Evolutionary conservation across 768 basidiomycete species (phyloP).

Genomic region (Leccinum variicolor): DNA sequence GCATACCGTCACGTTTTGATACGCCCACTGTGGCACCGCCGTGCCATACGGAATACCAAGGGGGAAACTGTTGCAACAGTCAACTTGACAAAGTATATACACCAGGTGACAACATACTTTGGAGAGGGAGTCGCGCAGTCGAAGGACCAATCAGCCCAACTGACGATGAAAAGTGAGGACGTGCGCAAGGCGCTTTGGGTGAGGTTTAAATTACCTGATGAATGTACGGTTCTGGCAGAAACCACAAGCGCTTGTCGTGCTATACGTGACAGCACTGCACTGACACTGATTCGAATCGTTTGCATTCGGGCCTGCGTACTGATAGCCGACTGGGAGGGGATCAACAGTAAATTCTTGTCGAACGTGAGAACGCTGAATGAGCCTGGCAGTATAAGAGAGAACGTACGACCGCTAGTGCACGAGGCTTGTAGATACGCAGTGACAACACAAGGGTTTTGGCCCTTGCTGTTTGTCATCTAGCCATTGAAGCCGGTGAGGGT

Average conservation of each 20-base stretch:
- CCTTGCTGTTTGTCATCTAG: conserved; percentile 40
- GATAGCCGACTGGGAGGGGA: conserved; percentile 33
- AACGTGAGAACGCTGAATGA: conserved; percentile 7
- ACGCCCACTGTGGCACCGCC: conserved; percentile 62
- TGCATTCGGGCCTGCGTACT: conserved; percentile 34
- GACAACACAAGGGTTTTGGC: conserved; percentile 46
- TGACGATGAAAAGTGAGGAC: conserved; percentile 18
- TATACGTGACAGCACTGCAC: conserved; percentile 57
- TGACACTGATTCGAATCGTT: conserved; percentile 36
- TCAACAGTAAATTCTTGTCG: conserved; percentile 37
- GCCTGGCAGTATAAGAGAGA: neutral
- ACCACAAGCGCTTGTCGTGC: conserved; percentile 54
- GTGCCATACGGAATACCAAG: conserved; percentile 45
- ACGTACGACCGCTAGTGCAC: conserved; percentile 42
- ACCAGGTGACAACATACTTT: conserved; percentile 11
- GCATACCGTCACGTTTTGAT: conserved; percentile 48
- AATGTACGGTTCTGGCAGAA: conserved; percentile 48
- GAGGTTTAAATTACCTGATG: conserved; percentile 28
- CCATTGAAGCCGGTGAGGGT: neutral
- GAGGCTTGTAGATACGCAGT: conserved; percentile 41
- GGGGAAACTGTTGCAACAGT: conserved; percentile 38
- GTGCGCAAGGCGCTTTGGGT: neutral
- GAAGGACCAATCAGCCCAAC: conserved; percentile 50
- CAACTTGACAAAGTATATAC: neutral
- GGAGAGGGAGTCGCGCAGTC: conserved; percentile 43